Conservation (phyloP, 1,284 basidiomycete genomes). For the Ustilago hordei region DNA sequence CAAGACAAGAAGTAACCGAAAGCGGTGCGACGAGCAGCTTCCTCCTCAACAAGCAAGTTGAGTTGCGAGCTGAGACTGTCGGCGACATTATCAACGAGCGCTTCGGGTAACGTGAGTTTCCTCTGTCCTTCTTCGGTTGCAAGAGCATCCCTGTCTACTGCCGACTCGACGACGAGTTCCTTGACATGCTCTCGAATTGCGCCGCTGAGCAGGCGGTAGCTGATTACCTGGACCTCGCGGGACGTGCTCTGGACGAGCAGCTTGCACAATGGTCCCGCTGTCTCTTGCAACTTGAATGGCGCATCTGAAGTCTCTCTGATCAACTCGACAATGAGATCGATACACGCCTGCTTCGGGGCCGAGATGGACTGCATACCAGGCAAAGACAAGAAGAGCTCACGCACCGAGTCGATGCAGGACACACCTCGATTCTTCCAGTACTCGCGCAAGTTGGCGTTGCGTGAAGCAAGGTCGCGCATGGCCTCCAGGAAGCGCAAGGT, state of each 20-base stretch:
- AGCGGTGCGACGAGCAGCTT: constrained; percentile 31
- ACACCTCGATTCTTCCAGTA: constrained; percentile 77
- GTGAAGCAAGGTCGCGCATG: constrained; percentile 78
- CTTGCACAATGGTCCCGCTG: constrained; percentile 29
- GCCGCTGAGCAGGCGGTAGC: constrained; percentile 40
- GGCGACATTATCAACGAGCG: constrained; percentile 36
- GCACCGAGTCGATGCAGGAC: constrained; percentile 74
- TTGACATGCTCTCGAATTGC: constrained; percentile 53
- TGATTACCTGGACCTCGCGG: constrained; percentile 56
- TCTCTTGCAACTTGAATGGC: constrained; percentile 37
- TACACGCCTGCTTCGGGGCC: constrained; percentile 38
- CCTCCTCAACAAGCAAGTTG: constrained; percentile 38
- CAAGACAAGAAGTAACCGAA: constrained; percentile 79
- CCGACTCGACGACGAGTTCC: constrained; percentile 59
- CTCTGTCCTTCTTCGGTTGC: constrained; percentile 32
- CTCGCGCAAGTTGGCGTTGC: constrained; percentile 80
- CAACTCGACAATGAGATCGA: constrained; percentile 54
- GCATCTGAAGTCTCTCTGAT: constrained; percentile 46
- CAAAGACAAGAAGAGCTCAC: constrained; percentile 74
- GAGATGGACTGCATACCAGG: constrained; percentile 23
- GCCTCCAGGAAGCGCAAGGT: constrained; percentile 78
- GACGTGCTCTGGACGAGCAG: constrained; percentile 42
- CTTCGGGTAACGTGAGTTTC: constrained; percentile 29
- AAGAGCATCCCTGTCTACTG: constrained; percentile 38
- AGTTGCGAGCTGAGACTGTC: constrained; percentile 38